These are phyloP conservation scores for Quercus tomentella DNA, from an alignment of 331 rosid genomes.

Conservation along the genomic window DNA sequence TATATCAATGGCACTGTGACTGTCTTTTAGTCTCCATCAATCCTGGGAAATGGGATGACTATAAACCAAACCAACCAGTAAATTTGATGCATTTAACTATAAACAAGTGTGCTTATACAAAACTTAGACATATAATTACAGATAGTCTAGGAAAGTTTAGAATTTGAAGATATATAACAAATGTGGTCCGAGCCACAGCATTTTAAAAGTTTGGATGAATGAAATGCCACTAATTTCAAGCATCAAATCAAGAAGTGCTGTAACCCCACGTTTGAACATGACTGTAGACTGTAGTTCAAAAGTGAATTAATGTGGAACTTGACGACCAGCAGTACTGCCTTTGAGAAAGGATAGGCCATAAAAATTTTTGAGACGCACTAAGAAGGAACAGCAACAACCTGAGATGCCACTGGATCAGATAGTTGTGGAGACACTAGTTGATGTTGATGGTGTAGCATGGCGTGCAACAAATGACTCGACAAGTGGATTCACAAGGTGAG, in stretches of 20 bases:
- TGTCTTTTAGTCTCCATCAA: not conserved
- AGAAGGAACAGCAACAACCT: conserved; percentile 24
- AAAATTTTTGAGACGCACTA: conserved; percentile 3
- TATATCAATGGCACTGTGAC: not conserved
- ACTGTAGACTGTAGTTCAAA: not conserved
- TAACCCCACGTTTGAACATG: not conserved
- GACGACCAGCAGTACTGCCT: not conserved
- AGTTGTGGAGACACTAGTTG: conserved; percentile 27
- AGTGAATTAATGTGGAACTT: conserved; percentile 3
- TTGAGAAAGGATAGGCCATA: conserved; percentile 9
- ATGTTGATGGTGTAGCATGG: conserved; percentile 55
- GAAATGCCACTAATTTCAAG: not conserved
- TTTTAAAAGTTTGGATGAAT: not conserved
- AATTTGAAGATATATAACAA: not conserved
- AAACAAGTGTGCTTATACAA: no score
- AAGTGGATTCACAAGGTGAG: conserved; percentile 83
- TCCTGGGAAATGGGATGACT: no score
- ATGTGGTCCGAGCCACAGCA: not conserved
- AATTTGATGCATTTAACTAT: not conserved
- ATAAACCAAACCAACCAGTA: not conserved
- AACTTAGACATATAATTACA: not conserved
- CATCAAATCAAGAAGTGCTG: not conserved
- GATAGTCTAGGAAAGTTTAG: not conserved
- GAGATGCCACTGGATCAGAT: conserved; percentile 24
- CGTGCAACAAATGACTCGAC: conserved; percentile 85